Evolutionary conservation across 768 basidiomycete genomes (phyloP), one percentile per base, ranked within the genome.

Genomic region (Hysterangium stoloniferum): DNA sequence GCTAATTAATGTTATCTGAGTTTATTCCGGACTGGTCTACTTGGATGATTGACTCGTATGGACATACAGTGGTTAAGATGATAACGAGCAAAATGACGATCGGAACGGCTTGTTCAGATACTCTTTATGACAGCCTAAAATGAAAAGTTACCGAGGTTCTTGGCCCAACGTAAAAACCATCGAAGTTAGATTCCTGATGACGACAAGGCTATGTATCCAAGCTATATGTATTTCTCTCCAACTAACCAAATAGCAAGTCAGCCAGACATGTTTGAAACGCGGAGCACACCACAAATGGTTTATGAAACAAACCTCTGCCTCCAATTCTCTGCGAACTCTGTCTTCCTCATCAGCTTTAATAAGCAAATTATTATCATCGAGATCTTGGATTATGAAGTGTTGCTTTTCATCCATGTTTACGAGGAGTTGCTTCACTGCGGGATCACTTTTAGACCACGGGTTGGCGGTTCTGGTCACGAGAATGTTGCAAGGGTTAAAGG

Each of bases 341-440:
- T 80, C 84, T 62, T 91, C 84, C 54, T 84, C 80, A 52, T 92
- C 90, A 1, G 83, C 82, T 59, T 85, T 86, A 63, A 92, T 84
- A 47, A 92, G 79, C 1, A 93, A 59, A 66, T 91, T 87, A 54
- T 79, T 76, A 57, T 90, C 86, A 61, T 92, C 90, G 22, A 93
- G 64, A 59, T 93, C 90, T 58, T 91, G 85, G 54, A 93, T 86
- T 55, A 93, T 82, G 63, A 93, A 93, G 48, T 73, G 77, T 7
- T 78, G 72, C 60, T 76, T 82, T 60, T 91, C 86, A 61, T 92
- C 86, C 82, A 92, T 79, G 29, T 79, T 70, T 45, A 90, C 70
- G 31, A 92, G 71, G 49, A 92, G 89, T 62, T 91, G 87, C 66
- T 92, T 93, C 53, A 93, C 90, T 1, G 88, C 89, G 1, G 87